Percentiles rank a stretch among this genome's conserved stretches.
phyloP scores from a whole-genome alignment of 306 rosid species.

The Cercis canadensis region DNA sequence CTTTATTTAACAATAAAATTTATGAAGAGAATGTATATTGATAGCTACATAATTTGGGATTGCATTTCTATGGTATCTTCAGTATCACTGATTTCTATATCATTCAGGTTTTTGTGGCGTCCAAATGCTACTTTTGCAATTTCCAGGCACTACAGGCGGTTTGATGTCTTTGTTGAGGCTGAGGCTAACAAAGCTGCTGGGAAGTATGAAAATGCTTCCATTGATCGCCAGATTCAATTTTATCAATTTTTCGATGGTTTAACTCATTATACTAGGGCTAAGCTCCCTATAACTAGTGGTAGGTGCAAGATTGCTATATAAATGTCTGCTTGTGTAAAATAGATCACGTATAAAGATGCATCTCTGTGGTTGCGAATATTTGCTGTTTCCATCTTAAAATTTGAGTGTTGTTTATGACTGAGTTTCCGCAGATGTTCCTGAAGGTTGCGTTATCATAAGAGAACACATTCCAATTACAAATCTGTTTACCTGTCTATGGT shows the following conservation, averaged over 20 bases:
- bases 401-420: slow-evolving; percentile 36
- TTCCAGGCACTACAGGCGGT: slow-evolving; percentile 92
- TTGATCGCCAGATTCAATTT: slow-evolving; percentile 82
- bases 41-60: slow-evolving; percentile 8
- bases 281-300: slow-evolving; percentile 98
- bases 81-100: slow-evolving; percentile 24
- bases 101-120: slow-evolving; percentile 92
- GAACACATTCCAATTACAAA: slow-evolving; percentile 95
- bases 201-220: slow-evolving; percentile 84
- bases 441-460: slow-evolving; percentile 90
- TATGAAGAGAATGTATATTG: slow-evolving; percentile 22
- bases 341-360: slow-evolving; percentile 25
- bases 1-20: too few relatives aligned
- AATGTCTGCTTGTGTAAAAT: slow-evolving; percentile 32
- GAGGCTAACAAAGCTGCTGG: slow-evolving; percentile 97
- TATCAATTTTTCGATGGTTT: slow-evolving; percentile 76
- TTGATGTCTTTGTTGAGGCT: slow-evolving; percentile 93
- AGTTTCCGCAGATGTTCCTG: slow-evolving; percentile 88
- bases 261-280: slow-evolving; percentile 74
- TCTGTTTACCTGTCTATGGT: slow-evolving; percentile 95
- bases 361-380: slow-evolving; percentile 21
- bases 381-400: slow-evolving; percentile 21
- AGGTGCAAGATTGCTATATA: slow-evolving; percentile 40
- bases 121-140: slow-evolving; percentile 88
- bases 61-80: slow-evolving; percentile 23